phyloP scores from a whole-genome alignment of 2,329 filamentous ascomycete species.

The Claviceps sp. region DNA sequence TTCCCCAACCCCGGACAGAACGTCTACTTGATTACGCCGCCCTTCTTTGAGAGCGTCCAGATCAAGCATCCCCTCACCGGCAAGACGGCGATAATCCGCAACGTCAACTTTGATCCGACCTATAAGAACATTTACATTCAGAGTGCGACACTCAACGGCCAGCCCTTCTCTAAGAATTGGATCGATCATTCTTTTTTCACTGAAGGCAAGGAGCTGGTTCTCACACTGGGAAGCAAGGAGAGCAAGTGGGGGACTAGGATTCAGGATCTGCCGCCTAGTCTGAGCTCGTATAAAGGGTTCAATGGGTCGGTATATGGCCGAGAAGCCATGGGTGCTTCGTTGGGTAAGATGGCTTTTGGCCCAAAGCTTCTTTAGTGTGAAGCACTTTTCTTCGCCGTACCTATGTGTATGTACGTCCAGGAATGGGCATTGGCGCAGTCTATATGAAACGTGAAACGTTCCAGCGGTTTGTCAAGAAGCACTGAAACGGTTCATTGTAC shows the following conservation, averaged over 20 bases:
- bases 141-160: slow-evolving; percentile 47
- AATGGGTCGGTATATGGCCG: neutral
- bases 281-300: slow-evolving; percentile 23
- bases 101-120: slow-evolving; percentile 45
- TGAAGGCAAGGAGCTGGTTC: slow-evolving; percentile 48
- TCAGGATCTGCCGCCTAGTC: slow-evolving; percentile 49
- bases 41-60: slow-evolving; percentile 49
- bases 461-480: no score
- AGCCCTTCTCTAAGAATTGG: slow-evolving; percentile 51
- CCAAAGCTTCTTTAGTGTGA: neutral
- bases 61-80: slow-evolving; percentile 44
- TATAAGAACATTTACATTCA: slow-evolving; percentile 52
- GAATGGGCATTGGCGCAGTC: no score
- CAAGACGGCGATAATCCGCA: slow-evolving; percentile 45
- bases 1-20: slow-evolving; percentile 57
- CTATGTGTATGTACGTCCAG: no score
- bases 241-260: slow-evolving; percentile 49
- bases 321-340: neutral
- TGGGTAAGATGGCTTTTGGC: neutral
- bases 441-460: no score
- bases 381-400: neutral
- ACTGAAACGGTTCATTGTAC: no score
- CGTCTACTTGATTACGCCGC: slow-evolving; percentile 58
- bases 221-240: slow-evolving; percentile 46
- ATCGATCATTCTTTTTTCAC: slow-evolving; percentile 54